Base-by-base conservation (phyloP, 768 basidiomycete species). In the Psilocybe cubensis region DNA sequence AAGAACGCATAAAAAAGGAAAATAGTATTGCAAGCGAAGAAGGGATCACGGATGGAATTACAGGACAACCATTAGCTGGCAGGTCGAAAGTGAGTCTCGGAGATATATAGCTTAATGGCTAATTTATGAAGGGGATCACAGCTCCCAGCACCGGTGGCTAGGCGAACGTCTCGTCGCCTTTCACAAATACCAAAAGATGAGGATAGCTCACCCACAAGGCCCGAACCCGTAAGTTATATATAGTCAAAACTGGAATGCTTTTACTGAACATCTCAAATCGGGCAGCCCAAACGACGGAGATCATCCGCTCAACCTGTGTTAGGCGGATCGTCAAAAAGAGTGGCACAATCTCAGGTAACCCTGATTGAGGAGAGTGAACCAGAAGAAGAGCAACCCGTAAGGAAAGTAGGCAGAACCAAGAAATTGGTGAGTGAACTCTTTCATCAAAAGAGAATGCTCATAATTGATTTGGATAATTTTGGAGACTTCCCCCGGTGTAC, bases 41-140 rank as follows among this genome's bases (percentile, higher is more conserved):
- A 54, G 92, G 92, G 4, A 94, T 94, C 51, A 84, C 77, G 35
- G 90, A 94, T 69, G 92, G 92, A 20, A 60, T 86, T n/a, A 93
- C 92, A 6, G 92, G 92, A n/a, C 72, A 80, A 68, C 87, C 82
- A 31, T 70, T 94, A 57, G 77, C 72, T 63, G 35, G 35, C 11
- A 78, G 74, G 43, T 65, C 69, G 46, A 81, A 80, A 76, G 86
- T 85, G 52, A 47, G 69, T 55, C 47, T 43, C 47, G 43, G 38
- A 54, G 55, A 56, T 24, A 41, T 31, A 1, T 57, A 10, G 44
- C 31, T 23, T 24, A 14, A 9, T 56, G 21, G 20, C 3, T 21
- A 31, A 18, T 23, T 10, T 9, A n/a, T 35, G 24, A 14, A 54
- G 27, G 12, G 12, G 27, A 46, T n/a, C 28, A 52, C 48, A 64